Base-by-base conservation (phyloP, 164 flowering plant species). In the Piper longum region DNA sequence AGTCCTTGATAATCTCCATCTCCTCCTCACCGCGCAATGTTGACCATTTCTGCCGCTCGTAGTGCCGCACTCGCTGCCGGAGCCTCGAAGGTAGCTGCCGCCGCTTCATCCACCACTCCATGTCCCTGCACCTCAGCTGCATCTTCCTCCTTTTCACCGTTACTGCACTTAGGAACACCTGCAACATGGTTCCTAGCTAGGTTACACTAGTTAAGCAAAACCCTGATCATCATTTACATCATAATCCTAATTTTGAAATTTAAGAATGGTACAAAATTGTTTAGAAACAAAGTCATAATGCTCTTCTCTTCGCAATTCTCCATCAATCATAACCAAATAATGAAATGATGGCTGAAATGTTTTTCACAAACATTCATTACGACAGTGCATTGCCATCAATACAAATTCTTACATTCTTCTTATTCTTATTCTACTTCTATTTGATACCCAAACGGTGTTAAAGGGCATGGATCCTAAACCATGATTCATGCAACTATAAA, bases 51-150 rank as follows among this genome's bases (percentile, higher is more conserved):
- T 95, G 96, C 6, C 81, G 85, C 67, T 95, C 97, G 63, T 62
- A 95, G 61, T 81, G 87, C 13, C 99, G 85, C 4, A 95, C 99
- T 74, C 99, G 78, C 5, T 81, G 83, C 61, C 95, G 83, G 41
- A 95, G 70, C 2, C 74, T 76, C 3, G 89, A 82, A 0, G 99
- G 95, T 64, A 95, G 59, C 62, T 95, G 97, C 45, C 97, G 78
- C 61, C 96, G 72, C 67, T 69, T 80, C 99, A 95, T 95, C 99
- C 99, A 95, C 96, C 97, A 88, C 67, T 90, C 99, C 88, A 88
- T 80, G 67, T 90, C 96, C 57, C 97, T 67, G 45, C 83, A 79
- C 44, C 89, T 75, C 68, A 88, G 71, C 69, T 95, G 96, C 97
- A 88, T 82, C 71, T 81, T 85, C 68, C 89, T 77, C 82, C 80